Base-by-base conservation (phyloP, 306 rosid species). In the Luffa acutangula region DNA sequence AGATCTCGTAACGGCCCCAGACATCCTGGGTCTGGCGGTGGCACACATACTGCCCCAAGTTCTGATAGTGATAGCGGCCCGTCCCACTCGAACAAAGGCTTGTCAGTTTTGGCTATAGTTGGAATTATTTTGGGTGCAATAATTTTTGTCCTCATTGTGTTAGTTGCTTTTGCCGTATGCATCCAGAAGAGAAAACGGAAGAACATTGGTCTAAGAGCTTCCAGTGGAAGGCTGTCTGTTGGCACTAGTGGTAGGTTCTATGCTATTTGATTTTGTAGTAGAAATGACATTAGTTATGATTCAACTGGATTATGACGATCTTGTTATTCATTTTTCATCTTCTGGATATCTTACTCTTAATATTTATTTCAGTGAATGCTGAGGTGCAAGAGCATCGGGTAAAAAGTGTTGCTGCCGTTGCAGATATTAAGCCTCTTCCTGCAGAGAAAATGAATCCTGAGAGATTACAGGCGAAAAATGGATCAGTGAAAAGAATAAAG, bases 381-480 rank as follows among this genome's bases (percentile, higher is more conserved):
- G 92, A 84, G 82, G 87, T 90, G 86, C 94, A 90, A 82, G 98
- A 90, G 87, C 98, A 87, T 78, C 90, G 97, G 80, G 87, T 85
- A 17, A 93, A 86, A 82, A 90, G 91, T 34, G 67, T 79, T 51
- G 85, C 89, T 33, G 86, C 85, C 82, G 81, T 89, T 77, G 81
- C 92, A 36, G 93, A 96, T 85, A 89, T 90, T 71, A 93, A 89
- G 85, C 96, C 99, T 72, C 97, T 88, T 4, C 99, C 94, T 0
- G 86, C 89, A 3, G 99, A 96, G 80, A 93, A 89, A 70, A 84
- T 85, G 77, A 85, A 49, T 8, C 85, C 81, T 53, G 98, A 91
- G 78, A 89, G 91, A 79, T 75, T 90, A 75, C 89, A 92, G 75
- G 84, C 81, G 2, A 93, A 88, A 77, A 95, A 89, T 70, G 98